Evolutionary conservation across 192 early-diverging fungal genomes (phyloP).

Genomic region (Lobosporangium transversale): DNA sequence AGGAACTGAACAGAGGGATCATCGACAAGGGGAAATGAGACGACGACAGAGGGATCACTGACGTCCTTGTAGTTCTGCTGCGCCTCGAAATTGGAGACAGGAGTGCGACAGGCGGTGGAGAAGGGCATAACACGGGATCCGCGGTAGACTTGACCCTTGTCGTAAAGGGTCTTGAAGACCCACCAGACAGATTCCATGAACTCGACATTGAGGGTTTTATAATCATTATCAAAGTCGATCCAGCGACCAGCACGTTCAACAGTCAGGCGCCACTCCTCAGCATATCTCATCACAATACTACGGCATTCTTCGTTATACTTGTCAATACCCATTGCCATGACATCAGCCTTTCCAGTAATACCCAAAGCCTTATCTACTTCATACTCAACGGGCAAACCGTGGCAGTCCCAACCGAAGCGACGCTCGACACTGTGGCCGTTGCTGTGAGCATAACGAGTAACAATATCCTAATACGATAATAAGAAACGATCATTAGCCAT

Average conservation of each 20-base stretch:
- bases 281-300: conserved; percentile 95
- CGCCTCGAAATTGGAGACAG: conserved; percentile 98
- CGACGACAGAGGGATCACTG: conserved; percentile 92
- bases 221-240: conserved; percentile 99
- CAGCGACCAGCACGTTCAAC: conserved; percentile 97
- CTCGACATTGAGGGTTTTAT: conserved; percentile 94
- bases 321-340: conserved; percentile 93
- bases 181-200: conserved; percentile 99
- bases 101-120: conserved; percentile 91
- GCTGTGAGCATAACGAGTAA: conserved; percentile 94
- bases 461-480: conserved; percentile 76
- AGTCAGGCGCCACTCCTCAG: conserved; percentile 91
- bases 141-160: conserved; percentile 95
- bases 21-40: conserved; percentile 90
- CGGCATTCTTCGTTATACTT: conserved; percentile 98
- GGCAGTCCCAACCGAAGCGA: conserved; percentile 97
- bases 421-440: conserved; percentile 98
- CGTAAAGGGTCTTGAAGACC: conserved; percentile 96
- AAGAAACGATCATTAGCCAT: too few species aligned
- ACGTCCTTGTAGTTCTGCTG: conserved; percentile 98
- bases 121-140: conserved; percentile 96
- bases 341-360: conserved; percentile 90
- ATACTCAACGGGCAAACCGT: conserved; percentile 89
- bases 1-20: conserved; percentile 85
- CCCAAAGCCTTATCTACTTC: conserved; percentile 95